Evolutionary conservation across 1,284 basidiomycete genomes (phyloP).

Genomic region (Cutaneotrichosporon sp.): DNA sequence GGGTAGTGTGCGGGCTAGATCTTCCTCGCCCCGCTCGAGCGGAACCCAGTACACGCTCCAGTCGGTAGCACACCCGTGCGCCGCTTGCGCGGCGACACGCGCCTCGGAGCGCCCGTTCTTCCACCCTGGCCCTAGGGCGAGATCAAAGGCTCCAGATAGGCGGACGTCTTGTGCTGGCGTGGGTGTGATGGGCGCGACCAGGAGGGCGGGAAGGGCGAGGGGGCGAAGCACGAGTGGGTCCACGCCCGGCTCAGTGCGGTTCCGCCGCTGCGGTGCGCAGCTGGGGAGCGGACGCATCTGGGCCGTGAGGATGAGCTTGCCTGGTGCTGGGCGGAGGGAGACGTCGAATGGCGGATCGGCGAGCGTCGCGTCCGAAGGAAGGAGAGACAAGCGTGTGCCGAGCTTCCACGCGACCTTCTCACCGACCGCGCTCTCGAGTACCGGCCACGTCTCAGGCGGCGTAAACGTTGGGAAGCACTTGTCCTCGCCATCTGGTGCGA

Average conservation of each 20-base stretch:
- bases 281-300: slow-evolving; percentile 8
- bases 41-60: slow-evolving; percentile 45
- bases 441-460: slow-evolving; percentile 15
- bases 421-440: slow-evolving; percentile 22
- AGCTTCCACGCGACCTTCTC: slow-evolving; percentile 28
- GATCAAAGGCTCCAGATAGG: slow-evolving; percentile 17
- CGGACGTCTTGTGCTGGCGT: slow-evolving; percentile 26
- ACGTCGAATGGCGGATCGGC: slow-evolving; percentile 21
- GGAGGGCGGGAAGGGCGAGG: slow-evolving; percentile 32
- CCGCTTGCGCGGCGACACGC: slow-evolving; percentile 24
- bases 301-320: slow-evolving; percentile 13
- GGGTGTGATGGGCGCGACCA: slow-evolving; percentile 21
- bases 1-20: slow-evolving; percentile 16
- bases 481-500: slow-evolving; percentile 2
- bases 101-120: slow-evolving; percentile 25
- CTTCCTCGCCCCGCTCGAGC: slow-evolving; percentile 15
- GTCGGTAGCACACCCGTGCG: slow-evolving; percentile 19
- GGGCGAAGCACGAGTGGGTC: slow-evolving; percentile 25
- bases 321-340: slow-evolving; percentile 15
- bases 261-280: slow-evolving; percentile 15
- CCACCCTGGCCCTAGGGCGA: slow-evolving; percentile 30
- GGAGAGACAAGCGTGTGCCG: slow-evolving; percentile 20
- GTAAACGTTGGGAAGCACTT: slow-evolving; percentile 15
- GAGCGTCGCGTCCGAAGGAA: slow-evolving; percentile 9
- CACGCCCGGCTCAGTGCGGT: not conserved